phyloP scores from a whole-genome alignment of 2,329 filamentous ascomycete species.

The Coniochaeta prunicola region DNA sequence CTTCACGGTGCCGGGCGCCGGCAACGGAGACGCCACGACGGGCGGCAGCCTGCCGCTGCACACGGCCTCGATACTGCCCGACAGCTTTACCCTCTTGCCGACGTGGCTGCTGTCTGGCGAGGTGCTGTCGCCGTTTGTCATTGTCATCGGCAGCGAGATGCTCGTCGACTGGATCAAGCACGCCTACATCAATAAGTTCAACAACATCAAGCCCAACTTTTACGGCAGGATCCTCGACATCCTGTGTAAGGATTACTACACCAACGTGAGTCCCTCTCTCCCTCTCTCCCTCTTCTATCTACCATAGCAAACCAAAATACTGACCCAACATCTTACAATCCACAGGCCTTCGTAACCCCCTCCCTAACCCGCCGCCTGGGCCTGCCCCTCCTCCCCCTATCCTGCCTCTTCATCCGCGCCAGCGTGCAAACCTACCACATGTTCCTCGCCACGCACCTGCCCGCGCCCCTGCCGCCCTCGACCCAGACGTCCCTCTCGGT shows the following conservation, averaged over 20 bases:
- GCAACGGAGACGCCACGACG: slow-evolving; percentile 34
- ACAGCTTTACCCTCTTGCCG: slow-evolving; percentile 85
- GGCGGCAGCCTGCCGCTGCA: slow-evolving; percentile 55
- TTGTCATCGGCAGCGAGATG: slow-evolving; percentile 95
- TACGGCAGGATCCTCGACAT: slow-evolving; percentile 90
- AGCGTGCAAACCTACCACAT: slow-evolving; percentile 96
- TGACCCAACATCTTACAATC: slow-evolving; percentile 9
- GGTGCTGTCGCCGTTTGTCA: slow-evolving; percentile 83
- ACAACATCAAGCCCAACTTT: slow-evolving; percentile 86
- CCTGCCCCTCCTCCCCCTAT: slow-evolving; percentile 83
- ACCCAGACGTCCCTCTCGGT: slow-evolving; percentile 58
- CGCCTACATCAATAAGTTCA: slow-evolving; percentile 97
- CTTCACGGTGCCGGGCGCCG: slow-evolving; percentile 55
- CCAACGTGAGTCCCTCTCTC: slow-evolving; percentile 55
- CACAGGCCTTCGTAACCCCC: slow-evolving; percentile 77
- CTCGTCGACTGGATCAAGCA: slow-evolving; percentile 96
- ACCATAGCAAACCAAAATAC: background rate
- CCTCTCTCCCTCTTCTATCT: background rate
- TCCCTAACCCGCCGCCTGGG: slow-evolving; percentile 86
- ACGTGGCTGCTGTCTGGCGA: slow-evolving; percentile 72
- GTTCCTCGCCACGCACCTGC: slow-evolving; percentile 85
- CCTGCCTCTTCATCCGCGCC: slow-evolving; percentile 90
- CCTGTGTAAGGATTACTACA: slow-evolving; percentile 95
- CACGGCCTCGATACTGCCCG: slow-evolving; percentile 71
- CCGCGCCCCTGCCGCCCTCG: slow-evolving; percentile 61